A percentile compares a stretch with the other conserved stretches of the same genome.
These are phyloP conservation scores for Mortierella sp. DNA, from an alignment of 371 early-diverging fungal species.

Conservation along the genomic window DNA sequence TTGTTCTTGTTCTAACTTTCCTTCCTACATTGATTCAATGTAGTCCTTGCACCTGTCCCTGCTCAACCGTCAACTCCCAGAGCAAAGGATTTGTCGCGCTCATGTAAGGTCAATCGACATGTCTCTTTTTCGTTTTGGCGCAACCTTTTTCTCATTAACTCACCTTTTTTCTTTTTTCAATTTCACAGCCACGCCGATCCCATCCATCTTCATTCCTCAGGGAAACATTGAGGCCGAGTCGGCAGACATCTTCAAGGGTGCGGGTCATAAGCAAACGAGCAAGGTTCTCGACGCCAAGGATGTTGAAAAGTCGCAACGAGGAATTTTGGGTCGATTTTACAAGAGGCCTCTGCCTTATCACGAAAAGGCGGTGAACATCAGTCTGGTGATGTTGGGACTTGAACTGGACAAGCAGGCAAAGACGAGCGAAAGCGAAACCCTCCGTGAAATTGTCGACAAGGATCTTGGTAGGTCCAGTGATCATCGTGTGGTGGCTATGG, in stretches of 20 bases:
- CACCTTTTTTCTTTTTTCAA: background rate
- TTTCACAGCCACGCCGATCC: background rate
- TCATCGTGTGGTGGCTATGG: constrained; percentile 32
- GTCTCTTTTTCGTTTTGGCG: too few relatives aligned
- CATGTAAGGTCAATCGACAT: too few relatives aligned
- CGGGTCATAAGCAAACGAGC: background rate
- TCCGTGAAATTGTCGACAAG: constrained; percentile 19
- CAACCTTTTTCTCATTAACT: too few relatives aligned
- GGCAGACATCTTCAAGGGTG: background rate
- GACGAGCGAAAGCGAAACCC: constrained; percentile 14
- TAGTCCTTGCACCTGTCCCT: background rate
- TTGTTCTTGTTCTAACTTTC: background rate
- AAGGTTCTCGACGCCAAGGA: background rate
- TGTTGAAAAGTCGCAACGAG: constrained; percentile 4
- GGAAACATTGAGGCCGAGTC: background rate
- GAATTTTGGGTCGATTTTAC: constrained; percentile 16
- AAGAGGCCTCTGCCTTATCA: constrained; percentile 29
- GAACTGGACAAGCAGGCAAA: constrained; percentile 32
- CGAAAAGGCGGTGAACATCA: constrained; percentile 8
- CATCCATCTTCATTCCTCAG: background rate
- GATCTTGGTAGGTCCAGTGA: constrained; percentile 14
- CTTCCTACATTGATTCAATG: background rate
- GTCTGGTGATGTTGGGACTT: constrained; percentile 41
- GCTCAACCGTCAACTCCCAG: too few relatives aligned
- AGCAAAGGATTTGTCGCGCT: too few relatives aligned